These are phyloP conservation scores for Candida neerlandica DNA, from an alignment of 1,139 yeast species.

Conservation along the genomic window DNA sequence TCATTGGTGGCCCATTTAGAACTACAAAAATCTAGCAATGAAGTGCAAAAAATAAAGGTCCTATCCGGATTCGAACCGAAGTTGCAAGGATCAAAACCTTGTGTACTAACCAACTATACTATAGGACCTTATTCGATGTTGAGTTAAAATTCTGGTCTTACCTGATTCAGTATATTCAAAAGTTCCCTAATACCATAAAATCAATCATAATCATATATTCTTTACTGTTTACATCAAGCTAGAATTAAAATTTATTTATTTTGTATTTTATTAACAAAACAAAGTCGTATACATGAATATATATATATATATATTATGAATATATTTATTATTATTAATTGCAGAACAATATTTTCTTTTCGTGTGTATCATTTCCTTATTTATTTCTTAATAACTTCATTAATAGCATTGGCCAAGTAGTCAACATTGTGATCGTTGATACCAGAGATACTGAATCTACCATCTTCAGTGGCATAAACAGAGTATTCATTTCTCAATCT, in stretches of 20 bases:
- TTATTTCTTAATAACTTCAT: conserved; percentile 47
- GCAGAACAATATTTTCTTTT: neutral
- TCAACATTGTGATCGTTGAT: conserved; percentile 78
- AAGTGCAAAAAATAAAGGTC: conserved; percentile 48
- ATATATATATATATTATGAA: neutral
- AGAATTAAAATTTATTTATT: no score
- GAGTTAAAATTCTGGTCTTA: neutral
- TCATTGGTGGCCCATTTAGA: no score
- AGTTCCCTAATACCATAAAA: no score
- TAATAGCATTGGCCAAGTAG: conserved; percentile 76
- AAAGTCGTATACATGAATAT: neutral
- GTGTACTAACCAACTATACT: conserved; percentile 23
- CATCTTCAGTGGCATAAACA: conserved; percentile 84
- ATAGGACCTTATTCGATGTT: conserved; percentile 21
- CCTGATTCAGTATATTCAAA: neutral
- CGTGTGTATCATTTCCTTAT: neutral
- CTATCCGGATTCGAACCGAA: conserved; percentile 97
- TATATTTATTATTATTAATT: neutral
- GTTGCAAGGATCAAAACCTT: conserved; percentile 73
- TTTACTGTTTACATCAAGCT: no score
- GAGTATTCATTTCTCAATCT: conserved; percentile 70
- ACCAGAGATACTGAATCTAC: conserved; percentile 92
- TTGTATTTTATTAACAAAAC: no score
- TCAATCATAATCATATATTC: no score
- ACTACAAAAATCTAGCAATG: no score